A percentile compares a stretch with the other conserved stretches of the same genome.
These are phyloP conservation scores for Odontarrhena argentea DNA, from an alignment of 345 rosid species.

Conservation along the genomic window DNA sequence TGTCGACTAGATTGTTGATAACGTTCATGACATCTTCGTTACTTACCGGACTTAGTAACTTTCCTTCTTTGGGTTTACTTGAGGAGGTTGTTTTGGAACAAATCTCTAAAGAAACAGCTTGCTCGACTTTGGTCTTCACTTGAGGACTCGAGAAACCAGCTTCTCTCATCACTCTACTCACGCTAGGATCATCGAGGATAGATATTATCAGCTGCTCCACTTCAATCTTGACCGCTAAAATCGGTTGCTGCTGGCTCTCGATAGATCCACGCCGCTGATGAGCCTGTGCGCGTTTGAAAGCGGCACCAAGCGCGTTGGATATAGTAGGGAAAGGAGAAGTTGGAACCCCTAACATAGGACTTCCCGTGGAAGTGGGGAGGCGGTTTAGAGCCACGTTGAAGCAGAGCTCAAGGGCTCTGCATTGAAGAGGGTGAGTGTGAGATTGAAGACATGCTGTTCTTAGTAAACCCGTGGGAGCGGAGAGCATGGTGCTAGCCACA, in stretches of 20 bases:
- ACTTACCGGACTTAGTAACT: conserved; percentile 36
- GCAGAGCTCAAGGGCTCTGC: conserved; percentile 94
- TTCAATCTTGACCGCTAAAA: conserved; percentile 87
- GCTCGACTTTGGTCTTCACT: conserved; percentile 83
- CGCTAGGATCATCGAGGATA: conserved; percentile 93
- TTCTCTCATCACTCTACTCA: conserved; percentile 97
- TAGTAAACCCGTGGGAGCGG: conserved; percentile 70
- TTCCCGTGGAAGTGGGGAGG: conserved; percentile 75
- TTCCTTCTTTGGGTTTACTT: conserved; percentile 53
- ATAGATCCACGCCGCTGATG: conserved; percentile 92
- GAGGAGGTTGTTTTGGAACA: conserved; percentile 49
- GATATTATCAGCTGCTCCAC: conserved; percentile 88
- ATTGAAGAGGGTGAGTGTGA: conserved; percentile 94
- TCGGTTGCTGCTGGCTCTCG: conserved; percentile 90
- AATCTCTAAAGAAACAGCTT: conserved; percentile 62
- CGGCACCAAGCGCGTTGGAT: conserved; percentile 93
- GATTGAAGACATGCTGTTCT: conserved; percentile 90
- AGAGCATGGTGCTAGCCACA: conserved; percentile 89
- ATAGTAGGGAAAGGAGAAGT: conserved; percentile 66
- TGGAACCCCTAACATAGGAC: conserved; percentile 63
- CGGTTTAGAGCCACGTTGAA: conserved; percentile 97
- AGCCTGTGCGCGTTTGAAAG: conserved; percentile 97
- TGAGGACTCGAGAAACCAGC: conserved; percentile 94
- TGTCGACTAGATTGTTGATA: conserved; percentile 55
- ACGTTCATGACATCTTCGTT: conserved; percentile 69